phyloP scores from a whole-genome alignment of 2,329 filamentous ascomycete genomes.

The Hypoxylon sp. region DNA sequence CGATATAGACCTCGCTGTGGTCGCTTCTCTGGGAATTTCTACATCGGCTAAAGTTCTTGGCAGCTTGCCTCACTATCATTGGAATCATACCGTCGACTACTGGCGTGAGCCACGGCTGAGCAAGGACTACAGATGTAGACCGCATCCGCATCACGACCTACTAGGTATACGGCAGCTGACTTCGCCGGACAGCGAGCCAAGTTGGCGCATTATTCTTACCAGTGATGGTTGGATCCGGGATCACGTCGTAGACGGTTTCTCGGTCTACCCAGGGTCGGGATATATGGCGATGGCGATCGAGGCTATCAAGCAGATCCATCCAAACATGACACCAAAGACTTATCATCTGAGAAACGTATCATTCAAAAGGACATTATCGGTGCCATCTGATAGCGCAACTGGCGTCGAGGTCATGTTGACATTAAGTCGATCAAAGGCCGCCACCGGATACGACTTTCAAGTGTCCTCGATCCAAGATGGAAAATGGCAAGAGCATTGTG shows the following conservation, averaged over 20 bases:
- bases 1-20: background rate
- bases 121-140: slow-evolving; percentile 4
- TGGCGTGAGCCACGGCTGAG: slow-evolving; percentile 25
- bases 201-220: slow-evolving; percentile 14
- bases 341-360: no score
- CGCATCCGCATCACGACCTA: slow-evolving; percentile 12
- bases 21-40: background rate
- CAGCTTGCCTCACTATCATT: slow-evolving; percentile 25
- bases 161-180: background rate
- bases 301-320: background rate
- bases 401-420: no score
- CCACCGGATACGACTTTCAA: no score
- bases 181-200: background rate
- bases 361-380: no score
- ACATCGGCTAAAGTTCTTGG: background rate
- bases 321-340: no score
- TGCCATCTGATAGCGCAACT: no score
- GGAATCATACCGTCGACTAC: slow-evolving; percentile 18
- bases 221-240: slow-evolving; percentile 19
- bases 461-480: no score
- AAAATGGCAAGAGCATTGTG: no score
- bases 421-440: no score
- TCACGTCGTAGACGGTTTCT: slow-evolving; percentile 15
- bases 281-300: slow-evolving; percentile 19
- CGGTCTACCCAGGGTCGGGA: slow-evolving; percentile 12